Conservation (phyloP, 2,329 filamentous ascomycete genomes). For the Fusarium sp. region DNA sequence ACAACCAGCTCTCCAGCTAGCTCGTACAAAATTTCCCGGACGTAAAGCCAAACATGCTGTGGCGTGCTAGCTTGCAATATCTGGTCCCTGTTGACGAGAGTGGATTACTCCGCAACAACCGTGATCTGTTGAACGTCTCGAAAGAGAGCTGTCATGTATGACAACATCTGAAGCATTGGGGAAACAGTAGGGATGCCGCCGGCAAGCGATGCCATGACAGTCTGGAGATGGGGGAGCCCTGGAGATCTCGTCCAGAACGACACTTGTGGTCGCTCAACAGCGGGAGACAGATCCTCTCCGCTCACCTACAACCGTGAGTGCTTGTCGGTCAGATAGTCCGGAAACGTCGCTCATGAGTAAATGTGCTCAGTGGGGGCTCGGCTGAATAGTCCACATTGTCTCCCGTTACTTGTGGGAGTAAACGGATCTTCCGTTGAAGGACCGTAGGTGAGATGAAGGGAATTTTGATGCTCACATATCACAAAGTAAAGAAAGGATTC, state of each 20-base stretch:
- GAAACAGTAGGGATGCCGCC: slow-evolving; percentile 26
- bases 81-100: slow-evolving; percentile 42
- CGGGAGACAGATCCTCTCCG: slow-evolving; percentile 39
- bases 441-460: slow-evolving; percentile 21
- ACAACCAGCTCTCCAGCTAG: slow-evolving; percentile 18
- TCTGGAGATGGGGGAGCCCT: slow-evolving; percentile 29
- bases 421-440: slow-evolving; percentile 26
- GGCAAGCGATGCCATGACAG: slow-evolving; percentile 37
- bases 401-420: slow-evolving; percentile 17
- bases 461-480: slow-evolving; percentile 21
- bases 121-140: slow-evolving; percentile 30
- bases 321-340: slow-evolving; percentile 22
- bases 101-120: slow-evolving; percentile 18
- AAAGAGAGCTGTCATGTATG: slow-evolving; percentile 39
- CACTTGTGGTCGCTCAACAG: slow-evolving; percentile 38
- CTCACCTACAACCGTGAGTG: slow-evolving; percentile 26
- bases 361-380: slow-evolving; percentile 2
- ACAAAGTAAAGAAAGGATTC: slow-evolving; percentile 13
- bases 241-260: slow-evolving; percentile 41
- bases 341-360: slow-evolving; percentile 30
- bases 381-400: slow-evolving; percentile 15
- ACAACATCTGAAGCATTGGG: slow-evolving; percentile 28
- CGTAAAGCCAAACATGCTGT: slow-evolving; percentile 32
- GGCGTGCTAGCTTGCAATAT: slow-evolving; percentile 23
- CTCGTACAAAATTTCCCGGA: no score